phyloP scores from a whole-genome alignment of 2,329 filamentous ascomycete genomes.

The Aspergillus intermedius region DNA sequence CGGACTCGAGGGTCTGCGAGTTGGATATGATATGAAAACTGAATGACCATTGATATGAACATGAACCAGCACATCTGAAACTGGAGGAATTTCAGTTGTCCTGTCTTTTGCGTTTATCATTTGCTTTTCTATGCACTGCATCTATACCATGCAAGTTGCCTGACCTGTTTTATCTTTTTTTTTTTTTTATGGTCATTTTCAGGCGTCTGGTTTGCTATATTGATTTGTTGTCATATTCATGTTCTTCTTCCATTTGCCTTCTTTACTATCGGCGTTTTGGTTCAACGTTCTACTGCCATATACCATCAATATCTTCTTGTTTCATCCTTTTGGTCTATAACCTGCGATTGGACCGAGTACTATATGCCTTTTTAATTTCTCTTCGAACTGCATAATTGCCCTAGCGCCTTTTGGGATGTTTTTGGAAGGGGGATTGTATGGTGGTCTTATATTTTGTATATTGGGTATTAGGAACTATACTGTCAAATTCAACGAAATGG shows the following conservation, averaged over 20 bases:
- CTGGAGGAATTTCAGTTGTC: neutral
- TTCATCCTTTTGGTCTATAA: slow-evolving; percentile 2
- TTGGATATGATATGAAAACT: slow-evolving; percentile 14
- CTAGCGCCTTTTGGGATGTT: neutral
- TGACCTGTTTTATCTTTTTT: neutral
- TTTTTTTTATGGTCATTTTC: neutral
- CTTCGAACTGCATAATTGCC: neutral
- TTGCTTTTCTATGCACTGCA: slow-evolving; percentile 2
- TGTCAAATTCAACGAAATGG: neutral
- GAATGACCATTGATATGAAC: slow-evolving; percentile 14
- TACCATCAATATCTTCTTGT: slow-evolving; percentile 3
- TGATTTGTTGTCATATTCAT: neutral
- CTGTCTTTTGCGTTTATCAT: slow-evolving; percentile 4
- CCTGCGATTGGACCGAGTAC: slow-evolving; percentile 3
- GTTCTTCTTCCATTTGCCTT: neutral
- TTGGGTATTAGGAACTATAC: too few species aligned
- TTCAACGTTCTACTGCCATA: slow-evolving; percentile 2
- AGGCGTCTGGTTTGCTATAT: neutral
- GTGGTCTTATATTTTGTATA: too few species aligned
- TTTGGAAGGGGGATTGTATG: neutral
- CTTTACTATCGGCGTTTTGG: slow-evolving; percentile 3
- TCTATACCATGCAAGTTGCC: neutral
- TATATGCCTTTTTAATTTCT: slow-evolving; percentile 7
- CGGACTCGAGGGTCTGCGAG: neutral
- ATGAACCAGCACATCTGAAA: slow-evolving; percentile 7